Evolutionary conservation across 2,329 filamentous ascomycete genomes (phyloP).

Genomic region (Aspergillus sp.): DNA sequence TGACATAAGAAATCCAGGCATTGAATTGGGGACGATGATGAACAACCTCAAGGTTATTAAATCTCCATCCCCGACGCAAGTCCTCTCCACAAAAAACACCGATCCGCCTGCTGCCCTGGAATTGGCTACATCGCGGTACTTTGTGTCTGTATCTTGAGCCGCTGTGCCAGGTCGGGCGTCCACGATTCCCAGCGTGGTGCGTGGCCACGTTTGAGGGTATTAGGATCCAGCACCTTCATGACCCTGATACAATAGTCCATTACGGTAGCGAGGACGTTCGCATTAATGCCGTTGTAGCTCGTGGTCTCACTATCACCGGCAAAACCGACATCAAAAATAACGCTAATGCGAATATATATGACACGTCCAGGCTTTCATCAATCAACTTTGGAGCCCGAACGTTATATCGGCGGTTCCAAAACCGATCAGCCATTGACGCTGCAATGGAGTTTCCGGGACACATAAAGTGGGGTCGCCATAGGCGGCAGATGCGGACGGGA

Average conservation of each 20-base stretch:
- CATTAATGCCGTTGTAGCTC: slow-evolving; percentile 37
- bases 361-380: slow-evolving; percentile 37
- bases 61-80: not conserved
- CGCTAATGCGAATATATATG: slow-evolving; percentile 34
- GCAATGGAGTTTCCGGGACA: slow-evolving; percentile 47
- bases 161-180: not conserved
- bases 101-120: not conserved
- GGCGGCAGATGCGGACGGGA: slow-evolving; percentile 15
- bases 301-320: slow-evolving; percentile 16
- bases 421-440: slow-evolving; percentile 28
- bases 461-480: slow-evolving; percentile 53
- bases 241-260: slow-evolving; percentile 52
- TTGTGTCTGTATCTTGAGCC: not conserved
- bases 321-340: slow-evolving; percentile 25
- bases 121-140: not conserved
- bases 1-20: too few species aligned
- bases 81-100: not conserved
- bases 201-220: not conserved
- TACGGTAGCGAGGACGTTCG: slow-evolving; percentile 33
- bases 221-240: slow-evolving; percentile 43
- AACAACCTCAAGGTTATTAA: not conserved
- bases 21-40: too few species aligned
- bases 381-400: slow-evolving; percentile 43
- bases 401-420: slow-evolving; percentile 54
- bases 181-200: not conserved